Conservation (phyloP, 768 basidiomycete species). For the Mycena albidolilacea region DNA sequence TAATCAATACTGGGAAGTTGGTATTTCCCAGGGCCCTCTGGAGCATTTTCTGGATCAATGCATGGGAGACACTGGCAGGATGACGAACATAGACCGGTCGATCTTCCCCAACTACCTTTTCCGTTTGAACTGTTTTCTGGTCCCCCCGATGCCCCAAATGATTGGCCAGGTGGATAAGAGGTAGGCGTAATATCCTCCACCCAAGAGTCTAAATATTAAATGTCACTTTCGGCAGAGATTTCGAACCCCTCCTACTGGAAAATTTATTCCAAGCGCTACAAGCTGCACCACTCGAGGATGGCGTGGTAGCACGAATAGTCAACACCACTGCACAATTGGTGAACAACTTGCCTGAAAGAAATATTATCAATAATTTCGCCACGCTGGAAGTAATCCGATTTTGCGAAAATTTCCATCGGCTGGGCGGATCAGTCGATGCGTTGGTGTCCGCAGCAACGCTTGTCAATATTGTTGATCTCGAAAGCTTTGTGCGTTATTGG, state of each 20-base stretch:
- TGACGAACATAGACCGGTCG: not conserved
- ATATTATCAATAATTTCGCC: not conserved
- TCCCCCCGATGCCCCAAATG: not conserved
- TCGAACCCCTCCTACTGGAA: too few species aligned
- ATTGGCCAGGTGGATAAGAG: not conserved
- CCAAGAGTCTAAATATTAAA: not conserved
- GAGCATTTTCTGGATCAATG: not conserved
- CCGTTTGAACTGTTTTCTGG: not conserved
- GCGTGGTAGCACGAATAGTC: too few species aligned
- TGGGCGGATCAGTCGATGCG: not conserved
- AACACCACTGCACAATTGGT: not conserved
- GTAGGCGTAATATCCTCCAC: not conserved
- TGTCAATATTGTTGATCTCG: not conserved
- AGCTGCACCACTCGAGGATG: too few species aligned
- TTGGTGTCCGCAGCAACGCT: not conserved
- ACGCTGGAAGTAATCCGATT: not conserved
- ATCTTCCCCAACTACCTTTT: not conserved
- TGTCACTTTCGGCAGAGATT: too few species aligned
- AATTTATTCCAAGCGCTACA: too few species aligned
- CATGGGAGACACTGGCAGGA: not conserved
- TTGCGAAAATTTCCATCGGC: not conserved
- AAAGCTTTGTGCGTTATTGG: too few species aligned
- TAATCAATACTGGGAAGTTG: too few species aligned
- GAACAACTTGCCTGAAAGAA: too few species aligned
- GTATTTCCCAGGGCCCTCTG: too few species aligned